Conservation (phyloP, 768 basidiomycete genomes). For the Chalciporus piperatus region DNA sequence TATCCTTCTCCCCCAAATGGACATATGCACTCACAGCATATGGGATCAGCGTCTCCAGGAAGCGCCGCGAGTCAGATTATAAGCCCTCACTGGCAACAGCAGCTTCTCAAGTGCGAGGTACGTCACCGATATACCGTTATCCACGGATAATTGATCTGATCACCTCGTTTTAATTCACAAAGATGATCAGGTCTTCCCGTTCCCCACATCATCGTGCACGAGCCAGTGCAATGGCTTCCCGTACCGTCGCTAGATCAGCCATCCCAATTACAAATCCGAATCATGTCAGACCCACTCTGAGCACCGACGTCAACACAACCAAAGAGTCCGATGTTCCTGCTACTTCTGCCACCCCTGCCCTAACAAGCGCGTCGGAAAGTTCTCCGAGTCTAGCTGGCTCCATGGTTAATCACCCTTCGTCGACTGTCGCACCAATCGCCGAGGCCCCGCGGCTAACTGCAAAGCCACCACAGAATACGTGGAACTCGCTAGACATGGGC, state of each 20-base stretch:
- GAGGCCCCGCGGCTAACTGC: slow-evolving; percentile 65
- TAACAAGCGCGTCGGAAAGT: slow-evolving; percentile 30
- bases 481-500: slow-evolving; percentile 95
- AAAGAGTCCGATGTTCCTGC: slow-evolving; percentile 31
- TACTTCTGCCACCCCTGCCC: slow-evolving; percentile 30
- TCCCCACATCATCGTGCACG: slow-evolving; percentile 94
- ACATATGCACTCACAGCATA: slow-evolving; percentile 55
- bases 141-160: slow-evolving; percentile 19
- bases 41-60: slow-evolving; percentile 59
- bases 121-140: slow-evolving; percentile 34
- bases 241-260: slow-evolving; percentile 81
- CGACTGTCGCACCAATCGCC: slow-evolving; percentile 70
- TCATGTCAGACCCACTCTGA: slow-evolving; percentile 45
- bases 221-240: slow-evolving; percentile 90
- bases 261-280: slow-evolving; percentile 94
- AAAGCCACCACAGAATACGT: slow-evolving; percentile 71
- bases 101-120: slow-evolving; percentile 90
- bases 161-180: slow-evolving; percentile 16
- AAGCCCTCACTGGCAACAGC: slow-evolving; percentile 88
- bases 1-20: slow-evolving; percentile 78
- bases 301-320: slow-evolving; percentile 23
- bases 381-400: slow-evolving; percentile 35
- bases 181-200: slow-evolving; percentile 83
- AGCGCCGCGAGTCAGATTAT: slow-evolving; percentile 58
- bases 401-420: slow-evolving; percentile 62